Evolutionary conservation across 2,329 filamentous ascomycete species (phyloP).

Genomic region (Xylariaceae sp.): DNA sequence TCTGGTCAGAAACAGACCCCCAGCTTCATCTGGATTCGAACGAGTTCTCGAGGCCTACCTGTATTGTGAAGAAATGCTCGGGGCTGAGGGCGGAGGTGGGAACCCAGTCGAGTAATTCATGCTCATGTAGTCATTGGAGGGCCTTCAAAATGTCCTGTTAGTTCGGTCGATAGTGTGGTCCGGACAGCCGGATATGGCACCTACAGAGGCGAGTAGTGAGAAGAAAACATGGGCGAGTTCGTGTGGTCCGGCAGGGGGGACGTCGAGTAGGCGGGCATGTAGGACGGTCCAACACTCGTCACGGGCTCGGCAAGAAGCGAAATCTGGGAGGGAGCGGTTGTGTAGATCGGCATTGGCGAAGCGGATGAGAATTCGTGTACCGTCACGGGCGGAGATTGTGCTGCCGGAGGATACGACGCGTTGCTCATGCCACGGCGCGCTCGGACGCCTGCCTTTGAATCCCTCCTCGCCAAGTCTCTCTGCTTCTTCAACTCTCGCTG

Average conservation of each 20-base stretch:
- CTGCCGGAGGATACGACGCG: conserved; percentile 31
- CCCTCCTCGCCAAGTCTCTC: conserved; percentile 52
- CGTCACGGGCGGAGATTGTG: conserved; percentile 37
- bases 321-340: conserved; percentile 45
- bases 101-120: conserved; percentile 40
- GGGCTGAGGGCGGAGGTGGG: conserved; percentile 24
- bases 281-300: conserved; percentile 39
- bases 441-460: conserved; percentile 49
- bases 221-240: conserved; percentile 26
- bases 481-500: conserved; percentile 59
- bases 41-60: conserved; percentile 29
- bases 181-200: too few relatives aligned
- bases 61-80: conserved; percentile 34
- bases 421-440: conserved; percentile 47
- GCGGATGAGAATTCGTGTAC: conserved; percentile 39
- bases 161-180: too few relatives aligned
- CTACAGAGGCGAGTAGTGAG: conserved; percentile 27
- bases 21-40: background rate
- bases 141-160: too few relatives aligned
- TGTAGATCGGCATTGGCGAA: conserved; percentile 45
- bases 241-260: conserved; percentile 41
- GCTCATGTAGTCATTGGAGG: conserved; percentile 38
- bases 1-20: conserved; percentile 1
- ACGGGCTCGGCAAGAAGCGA: conserved; percentile 47
- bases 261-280: conserved; percentile 44